Base-by-base conservation (phyloP, 2,329 filamentous ascomycete genomes). In the Beauveria caledonica region DNA sequence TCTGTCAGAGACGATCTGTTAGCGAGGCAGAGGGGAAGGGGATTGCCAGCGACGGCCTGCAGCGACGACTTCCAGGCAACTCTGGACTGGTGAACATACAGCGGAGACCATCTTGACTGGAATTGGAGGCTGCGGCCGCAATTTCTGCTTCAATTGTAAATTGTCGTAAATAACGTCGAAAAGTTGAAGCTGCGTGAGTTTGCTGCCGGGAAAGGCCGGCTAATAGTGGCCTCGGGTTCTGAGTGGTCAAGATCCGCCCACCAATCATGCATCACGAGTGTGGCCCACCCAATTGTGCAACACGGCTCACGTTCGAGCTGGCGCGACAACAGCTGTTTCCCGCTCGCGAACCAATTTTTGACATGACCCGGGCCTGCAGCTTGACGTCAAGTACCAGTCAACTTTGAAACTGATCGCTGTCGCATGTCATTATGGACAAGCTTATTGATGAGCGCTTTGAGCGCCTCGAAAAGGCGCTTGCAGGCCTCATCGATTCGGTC, bases 401-500 rank as follows among this genome's bases (percentile, higher is more conserved):
- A 21, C 5, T 1, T 27, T 44, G 45, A 25, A 10, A 13, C 9
- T 7, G 7, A 36, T 7, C 21, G 39, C 44, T 39, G 17, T 7
- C 13, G 55, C 27, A 17, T 23, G 19, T 11, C 10, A 21, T 13
- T 33, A 89, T 89, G 86, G 83, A 89, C 64, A 79, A 79, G 51
- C 74, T 80, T 53, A 78, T 89, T 7, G 84, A 88, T 64, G 70
- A 68, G 50, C 84, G 82, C 66, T 87, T 89, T 62, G 83, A 87
- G 69, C 82, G 84, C 53, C 77, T 89, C 33, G 86, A 89, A 67
- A 83, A 81, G 67, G 84, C 85, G 1, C 77, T 95, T 21, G 80
- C 82, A 13, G 84, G 78, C 29, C 78, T 95, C 39, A 86, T 92
- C 66, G 88, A 92, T 70, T 92, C 89, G 0, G 88, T 95, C 63